Evolutionary conservation across 768 basidiomycete genomes (phyloP), one percentile per base, ranked within the genome.

Genomic region (Amanita polypyramis): DNA sequence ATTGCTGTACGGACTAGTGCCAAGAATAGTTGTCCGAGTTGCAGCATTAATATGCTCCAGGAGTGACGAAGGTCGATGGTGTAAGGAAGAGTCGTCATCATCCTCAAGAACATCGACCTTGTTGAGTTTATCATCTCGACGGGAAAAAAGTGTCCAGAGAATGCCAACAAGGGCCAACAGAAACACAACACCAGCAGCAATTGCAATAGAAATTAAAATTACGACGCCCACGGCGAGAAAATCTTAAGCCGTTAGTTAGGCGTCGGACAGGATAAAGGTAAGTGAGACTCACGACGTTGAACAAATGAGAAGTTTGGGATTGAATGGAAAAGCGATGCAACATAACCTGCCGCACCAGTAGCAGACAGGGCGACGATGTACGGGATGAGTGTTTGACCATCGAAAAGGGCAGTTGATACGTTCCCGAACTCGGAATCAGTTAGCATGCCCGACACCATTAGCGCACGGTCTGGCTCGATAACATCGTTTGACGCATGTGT

Each of bases 181-280:
- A 75, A 93, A 94, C 32, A 94, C 85, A 17, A 97, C 79, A 14
- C 95, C 96, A 12, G 93, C 92, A 8, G 89, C 83, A 54, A 97
- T 96, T 20, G 96, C 96, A 53, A 99, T 96, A 1, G 93, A 94
- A 55, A 99, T 93, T 37, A 99, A 75, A 55, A 98, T 97, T 47
- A 99, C 92, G 32, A 98, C 75, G 1, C 95, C 96, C 19, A 80
- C 78, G 0, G 94, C 90, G 47, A 99, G 76, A 72, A 91, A 87
- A 57, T 82, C 91, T 90, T 55, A 21, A 6, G 15, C 41, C 29
- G 29, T 32, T 25, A 39, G 20, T 27, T 29, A 7, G 55, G 30
- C 34, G 27, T 52, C 52, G 44, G 60, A n/a, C 44, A 57, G 19
- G 51, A 38, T 11, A 20, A n/a, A 46, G 43, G 14, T 23, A 45